Conservation (phyloP, 805 yeast species). For the Spathaspora hagerdaliae region DNA sequence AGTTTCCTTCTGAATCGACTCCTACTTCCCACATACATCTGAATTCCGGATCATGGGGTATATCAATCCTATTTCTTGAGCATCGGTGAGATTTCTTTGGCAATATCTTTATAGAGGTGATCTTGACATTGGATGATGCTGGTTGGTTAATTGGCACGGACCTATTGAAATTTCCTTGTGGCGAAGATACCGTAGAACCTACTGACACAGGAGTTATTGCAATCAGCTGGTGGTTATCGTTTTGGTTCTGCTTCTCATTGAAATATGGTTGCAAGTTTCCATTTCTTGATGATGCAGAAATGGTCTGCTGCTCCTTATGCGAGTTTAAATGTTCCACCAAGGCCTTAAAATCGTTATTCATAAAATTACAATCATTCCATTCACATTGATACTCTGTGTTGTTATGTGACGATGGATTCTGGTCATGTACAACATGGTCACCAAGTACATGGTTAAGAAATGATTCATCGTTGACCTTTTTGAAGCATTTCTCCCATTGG, state of each 20-base stretch:
- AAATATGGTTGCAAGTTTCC: neutral
- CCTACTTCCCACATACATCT: slow-evolving; percentile 45
- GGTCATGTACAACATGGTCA: slow-evolving; percentile 41
- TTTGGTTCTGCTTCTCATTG: too few relatives aligned
- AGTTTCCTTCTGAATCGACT: slow-evolving; percentile 19
- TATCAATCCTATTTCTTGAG: slow-evolving; percentile 1
- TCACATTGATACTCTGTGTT: slow-evolving; percentile 48
- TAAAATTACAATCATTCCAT: slow-evolving; percentile 70
- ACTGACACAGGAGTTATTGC: slow-evolving; percentile 10
- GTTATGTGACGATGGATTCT: slow-evolving; percentile 1
- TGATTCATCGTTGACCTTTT: slow-evolving; percentile 29
- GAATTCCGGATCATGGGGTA: slow-evolving; percentile 25
- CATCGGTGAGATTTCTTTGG: slow-evolving; percentile 16
- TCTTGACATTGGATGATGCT: slow-evolving; percentile 16
- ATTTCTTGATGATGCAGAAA: neutral
- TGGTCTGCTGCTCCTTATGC: slow-evolving; percentile 18
- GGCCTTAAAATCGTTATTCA: slow-evolving; percentile 47
- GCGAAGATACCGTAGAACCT: slow-evolving; percentile 10
- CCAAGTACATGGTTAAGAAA: slow-evolving; percentile 36
- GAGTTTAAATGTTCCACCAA: slow-evolving; percentile 51
- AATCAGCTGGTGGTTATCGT: neutral
- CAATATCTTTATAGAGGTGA: slow-evolving; percentile 29
- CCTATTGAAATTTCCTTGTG: neutral
- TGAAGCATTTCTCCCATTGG: slow-evolving; percentile 66
- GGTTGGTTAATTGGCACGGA: neutral